These are phyloP conservation scores for Fusarium staphyleae DNA, from an alignment of 2,329 filamentous ascomycete species.

Conservation along the genomic window DNA sequence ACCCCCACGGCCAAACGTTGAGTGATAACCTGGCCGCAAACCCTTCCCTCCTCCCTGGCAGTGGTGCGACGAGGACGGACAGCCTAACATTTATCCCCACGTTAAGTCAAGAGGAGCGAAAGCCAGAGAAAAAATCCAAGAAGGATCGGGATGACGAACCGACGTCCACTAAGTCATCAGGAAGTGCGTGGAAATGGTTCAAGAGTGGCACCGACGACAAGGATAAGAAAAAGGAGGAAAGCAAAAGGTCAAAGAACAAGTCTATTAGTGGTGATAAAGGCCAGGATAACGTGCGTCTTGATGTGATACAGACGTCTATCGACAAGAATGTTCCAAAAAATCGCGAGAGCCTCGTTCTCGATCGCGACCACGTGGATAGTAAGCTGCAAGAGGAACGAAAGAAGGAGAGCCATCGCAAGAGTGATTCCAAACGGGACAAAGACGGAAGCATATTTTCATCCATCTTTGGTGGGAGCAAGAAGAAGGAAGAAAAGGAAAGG, in stretches of 20 bases:
- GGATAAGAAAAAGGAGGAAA: constrained; percentile 65
- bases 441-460: constrained; percentile 93
- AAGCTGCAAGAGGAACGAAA: constrained; percentile 83
- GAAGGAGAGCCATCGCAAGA: constrained; percentile 79
- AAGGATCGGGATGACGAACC: constrained; percentile 72
- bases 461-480: constrained; percentile 89
- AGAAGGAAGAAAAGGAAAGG: constrained; percentile 80
- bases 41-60: constrained; percentile 74
- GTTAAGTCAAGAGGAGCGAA: constrained; percentile 72
- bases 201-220: constrained; percentile 77
- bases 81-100: constrained; percentile 82
- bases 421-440: constrained; percentile 86
- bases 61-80: constrained; percentile 73
- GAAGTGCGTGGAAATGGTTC: constrained; percentile 74
- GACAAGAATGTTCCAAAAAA: constrained; percentile 71
- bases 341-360: constrained; percentile 83
- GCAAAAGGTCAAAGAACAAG: constrained; percentile 73
- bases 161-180: constrained; percentile 75
- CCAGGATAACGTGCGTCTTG: constrained; percentile 83
- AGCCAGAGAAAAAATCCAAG: constrained; percentile 75
- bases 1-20: constrained; percentile 40
- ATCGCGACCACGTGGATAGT: constrained; percentile 75
- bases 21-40: constrained; percentile 43
- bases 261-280: constrained; percentile 58
- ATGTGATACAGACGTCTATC: constrained; percentile 87